Base-by-base conservation (phyloP, 1,284 basidiomycete species). In the Butyriboletus appendiculatus region DNA sequence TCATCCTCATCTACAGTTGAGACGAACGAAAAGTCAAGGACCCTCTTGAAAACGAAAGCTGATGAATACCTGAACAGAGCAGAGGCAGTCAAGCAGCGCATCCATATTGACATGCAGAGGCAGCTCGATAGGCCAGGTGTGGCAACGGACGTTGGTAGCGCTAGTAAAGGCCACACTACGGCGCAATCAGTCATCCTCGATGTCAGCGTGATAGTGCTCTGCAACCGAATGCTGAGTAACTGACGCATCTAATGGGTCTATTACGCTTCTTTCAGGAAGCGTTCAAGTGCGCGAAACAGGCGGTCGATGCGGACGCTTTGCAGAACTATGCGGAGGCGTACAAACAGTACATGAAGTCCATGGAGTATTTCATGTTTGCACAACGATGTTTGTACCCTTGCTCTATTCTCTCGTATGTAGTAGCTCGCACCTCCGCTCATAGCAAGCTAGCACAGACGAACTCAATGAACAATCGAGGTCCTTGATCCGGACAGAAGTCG, bases 361-460 rank as follows among this genome's bases (percentile, higher is more conserved):
- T 98, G 58, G 96, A 98, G 71, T 98, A 96, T 76, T 99, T 98
- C 74, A 94, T 98, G 90, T 90, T 98, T 45, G 81, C 81, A 12
- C 66, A 82, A 56, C 82, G 81, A 66, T 83, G 81, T 82, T 54
- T 48, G 78, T 72, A 22, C 16, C n/a, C n/a, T 48, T 28, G 0
- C 32, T 28, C n/a, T 37, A 14, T 33, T 39, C 48, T 55, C 95
- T 30, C 15, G 8, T 10, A 11, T 7, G 9, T 33, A 22, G 16
- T 16, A 11, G 20, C 15, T 18, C 18, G 14, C 6, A 35, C 39
- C 16, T 47, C 42, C 30, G 26, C 48, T 58, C 41, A 60, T 43
- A 24, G 37, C 35, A 48, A 34, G 41, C 45, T 3, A 44, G 50
- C 30, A 46, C 50, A 62, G 60, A 62, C 28, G 60, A 63, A 40